Evolutionary conservation across 2,329 filamentous ascomycete genomes (phyloP).

Genomic region (Cladosporium sp.): DNA sequence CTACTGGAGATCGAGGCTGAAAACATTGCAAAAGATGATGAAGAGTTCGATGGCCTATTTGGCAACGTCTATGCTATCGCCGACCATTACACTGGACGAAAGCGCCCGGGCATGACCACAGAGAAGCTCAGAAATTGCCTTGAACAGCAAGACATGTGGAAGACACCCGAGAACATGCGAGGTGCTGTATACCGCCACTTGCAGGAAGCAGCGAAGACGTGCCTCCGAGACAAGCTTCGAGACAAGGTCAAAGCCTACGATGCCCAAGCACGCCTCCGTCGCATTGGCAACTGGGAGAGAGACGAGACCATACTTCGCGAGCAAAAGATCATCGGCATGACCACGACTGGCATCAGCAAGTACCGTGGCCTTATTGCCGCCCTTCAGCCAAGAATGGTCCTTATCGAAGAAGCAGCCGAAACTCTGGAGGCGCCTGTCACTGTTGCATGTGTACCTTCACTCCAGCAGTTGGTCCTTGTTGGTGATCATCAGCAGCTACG

Average conservation of each 20-base stretch:
- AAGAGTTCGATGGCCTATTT: conserved; percentile 36
- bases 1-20: conserved; percentile 58
- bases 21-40: conserved; percentile 42
- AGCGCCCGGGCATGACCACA: conserved; percentile 24
- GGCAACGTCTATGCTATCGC: conserved; percentile 31
- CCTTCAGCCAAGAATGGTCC: conserved; percentile 61
- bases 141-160: conserved; percentile 54
- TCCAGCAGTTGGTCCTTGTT: conserved; percentile 65
- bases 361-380: conserved; percentile 67
- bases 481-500: conserved; percentile 79
- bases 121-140: conserved; percentile 37
- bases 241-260: conserved; percentile 49
- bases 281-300: conserved; percentile 55
- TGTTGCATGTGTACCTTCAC: conserved; percentile 56
- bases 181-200: conserved; percentile 65
- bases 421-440: conserved; percentile 63
- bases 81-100: conserved; percentile 38
- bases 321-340: conserved; percentile 61
- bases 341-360: conserved; percentile 77
- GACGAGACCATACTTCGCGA: conserved; percentile 59
- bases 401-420: conserved; percentile 80
- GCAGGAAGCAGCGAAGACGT: conserved; percentile 50
- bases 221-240: conserved; percentile 47
- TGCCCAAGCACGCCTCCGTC: conserved; percentile 48
- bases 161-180: conserved; percentile 53